phyloP scores from a whole-genome alignment of 139 green algal species.

The Micractinium sp. region DNA sequence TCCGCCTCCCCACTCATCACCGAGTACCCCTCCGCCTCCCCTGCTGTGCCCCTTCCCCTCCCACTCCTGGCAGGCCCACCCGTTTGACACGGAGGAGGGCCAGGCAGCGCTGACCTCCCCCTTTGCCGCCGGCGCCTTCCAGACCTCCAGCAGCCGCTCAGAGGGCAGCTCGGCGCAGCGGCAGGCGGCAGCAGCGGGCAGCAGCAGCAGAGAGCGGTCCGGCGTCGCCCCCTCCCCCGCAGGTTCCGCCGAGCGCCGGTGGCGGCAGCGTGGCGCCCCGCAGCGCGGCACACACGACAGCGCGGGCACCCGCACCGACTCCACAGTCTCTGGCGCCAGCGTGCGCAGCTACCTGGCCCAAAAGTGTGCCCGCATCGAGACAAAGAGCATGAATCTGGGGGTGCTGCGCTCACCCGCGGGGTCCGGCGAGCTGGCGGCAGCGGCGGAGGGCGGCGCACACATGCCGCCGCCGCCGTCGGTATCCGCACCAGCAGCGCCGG shows the following conservation, averaged over 20 bases:
- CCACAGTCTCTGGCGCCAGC: not conserved
- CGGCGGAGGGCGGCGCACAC: not conserved
- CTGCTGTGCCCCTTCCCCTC: not conserved
- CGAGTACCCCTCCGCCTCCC: too few species aligned
- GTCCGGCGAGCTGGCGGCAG: not conserved
- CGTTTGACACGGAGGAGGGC: slow-evolving; percentile 40
- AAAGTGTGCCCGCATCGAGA: slow-evolving; percentile 32
- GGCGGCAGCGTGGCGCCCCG: not conserved
- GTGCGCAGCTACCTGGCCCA: slow-evolving; percentile 1
- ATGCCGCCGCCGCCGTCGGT: not conserved
- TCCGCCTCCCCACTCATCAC: too few species aligned
- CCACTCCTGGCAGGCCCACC: not conserved
- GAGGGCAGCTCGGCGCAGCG: not conserved
- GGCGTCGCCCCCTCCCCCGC: not conserved
- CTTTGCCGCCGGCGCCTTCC: slow-evolving; percentile 31
- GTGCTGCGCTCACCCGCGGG: not conserved
- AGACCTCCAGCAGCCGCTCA: not conserved
- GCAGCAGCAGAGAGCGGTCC: not conserved
- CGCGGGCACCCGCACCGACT: not conserved
- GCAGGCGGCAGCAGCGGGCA: not conserved
- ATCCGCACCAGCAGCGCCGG: not conserved
- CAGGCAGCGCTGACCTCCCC: slow-evolving; percentile 32
- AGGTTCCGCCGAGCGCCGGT: not conserved
- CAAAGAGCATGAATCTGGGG: not conserved
- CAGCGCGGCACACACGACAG: slow-evolving; percentile 12